These are phyloP conservation scores for Auriscalpium microsporum DNA, from an alignment of 768 basidiomycete species.

Conservation along the genomic window DNA sequence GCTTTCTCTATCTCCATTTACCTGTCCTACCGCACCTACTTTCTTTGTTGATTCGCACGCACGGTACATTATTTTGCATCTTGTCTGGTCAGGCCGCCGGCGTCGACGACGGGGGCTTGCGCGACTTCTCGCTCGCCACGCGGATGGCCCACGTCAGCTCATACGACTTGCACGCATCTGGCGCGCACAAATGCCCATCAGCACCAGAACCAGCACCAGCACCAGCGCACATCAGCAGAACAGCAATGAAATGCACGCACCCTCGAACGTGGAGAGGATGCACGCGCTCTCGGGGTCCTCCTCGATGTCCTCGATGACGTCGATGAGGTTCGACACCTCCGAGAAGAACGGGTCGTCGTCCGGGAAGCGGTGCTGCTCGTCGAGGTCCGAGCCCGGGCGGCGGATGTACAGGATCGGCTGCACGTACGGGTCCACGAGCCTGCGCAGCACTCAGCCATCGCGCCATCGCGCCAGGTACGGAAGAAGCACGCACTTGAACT, in stretches of 20 bases:
- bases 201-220: too few species aligned
- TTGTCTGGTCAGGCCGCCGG: too few species aligned
- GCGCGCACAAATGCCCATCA: neutral
- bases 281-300: conserved; percentile 72
- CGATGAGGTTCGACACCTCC: conserved; percentile 83
- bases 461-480: neutral
- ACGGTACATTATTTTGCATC: too few species aligned
- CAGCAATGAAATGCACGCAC: conserved; percentile 28
- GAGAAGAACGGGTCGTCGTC: conserved; percentile 94
- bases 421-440: conserved; percentile 89
- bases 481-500: conserved; percentile 49
- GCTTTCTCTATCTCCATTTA: too few species aligned
- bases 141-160: conserved; percentile 94
- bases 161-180: conserved; percentile 83
- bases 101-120: conserved; percentile 17
- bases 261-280: conserved; percentile 81
- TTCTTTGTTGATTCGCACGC: too few species aligned
- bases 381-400: conserved; percentile 70
- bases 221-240: neutral
- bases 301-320: conserved; percentile 84
- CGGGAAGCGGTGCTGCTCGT: conserved; percentile 60
- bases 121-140: conserved; percentile 62
- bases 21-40: too few species aligned
- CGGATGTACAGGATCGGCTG: conserved; percentile 83
- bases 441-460: conserved; percentile 21